Evolutionary conservation across 106 monocot genomes (phyloP).

Genomic region (Allium fistulosum): DNA sequence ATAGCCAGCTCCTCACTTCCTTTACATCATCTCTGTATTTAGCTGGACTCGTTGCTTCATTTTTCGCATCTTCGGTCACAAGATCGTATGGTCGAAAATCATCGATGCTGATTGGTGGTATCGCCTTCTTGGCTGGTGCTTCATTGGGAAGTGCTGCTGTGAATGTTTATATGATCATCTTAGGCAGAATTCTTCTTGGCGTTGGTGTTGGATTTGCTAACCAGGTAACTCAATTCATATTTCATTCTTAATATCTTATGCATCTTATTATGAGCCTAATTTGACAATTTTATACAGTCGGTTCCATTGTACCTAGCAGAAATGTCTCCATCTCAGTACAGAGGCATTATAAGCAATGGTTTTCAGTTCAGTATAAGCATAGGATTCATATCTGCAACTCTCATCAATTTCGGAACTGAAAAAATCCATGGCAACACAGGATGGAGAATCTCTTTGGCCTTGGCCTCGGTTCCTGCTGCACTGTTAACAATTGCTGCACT

Average conservation of each 20-base stretch:
- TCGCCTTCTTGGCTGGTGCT: conserved; percentile 30
- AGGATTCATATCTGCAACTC: conserved; percentile 21
- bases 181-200: conserved; percentile 45
- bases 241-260: too few relatives aligned
- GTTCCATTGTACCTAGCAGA: conserved; percentile 34
- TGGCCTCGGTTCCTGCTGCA: conserved; percentile 22
- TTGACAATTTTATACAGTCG: conserved; percentile 13
- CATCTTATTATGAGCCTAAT: too few relatives aligned
- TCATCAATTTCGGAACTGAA: conserved; percentile 37
- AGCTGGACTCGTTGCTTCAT: conserved; percentile 24
- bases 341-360: conserved; percentile 30
- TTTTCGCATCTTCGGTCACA: conserved; percentile 27
- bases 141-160: conserved; percentile 26
- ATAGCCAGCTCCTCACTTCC: conserved; percentile 24
- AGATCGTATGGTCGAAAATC: conserved; percentile 11
- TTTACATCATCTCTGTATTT: conserved; percentile 42
- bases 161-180: conserved; percentile 39
- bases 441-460: conserved; percentile 29
- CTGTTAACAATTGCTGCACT: conserved; percentile 18
- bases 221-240: conserved; percentile 23
- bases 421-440: conserved; percentile 25
- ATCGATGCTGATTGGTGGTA: conserved; percentile 26
- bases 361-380: conserved; percentile 24
- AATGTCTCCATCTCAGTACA: conserved; percentile 25
- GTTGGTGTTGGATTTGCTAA: conserved; percentile 54